Evolutionary conservation across 2,329 filamentous ascomycete genomes (phyloP), one percentile per base, ranked within the genome.

Genomic region (Rhinocladiella similis): DNA sequence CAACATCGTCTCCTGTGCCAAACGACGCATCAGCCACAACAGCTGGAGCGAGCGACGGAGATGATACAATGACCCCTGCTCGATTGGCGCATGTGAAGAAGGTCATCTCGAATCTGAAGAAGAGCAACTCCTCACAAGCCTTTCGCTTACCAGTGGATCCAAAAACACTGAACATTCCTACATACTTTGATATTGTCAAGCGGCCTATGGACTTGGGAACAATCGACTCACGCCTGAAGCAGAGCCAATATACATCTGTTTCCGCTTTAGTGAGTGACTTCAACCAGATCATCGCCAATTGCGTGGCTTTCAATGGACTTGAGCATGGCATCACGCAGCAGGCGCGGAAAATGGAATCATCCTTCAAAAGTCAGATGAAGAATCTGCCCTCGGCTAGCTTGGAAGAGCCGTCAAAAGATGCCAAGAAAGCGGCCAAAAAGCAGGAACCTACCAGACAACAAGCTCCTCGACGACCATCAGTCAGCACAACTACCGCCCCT

Each of bases 191-290:
- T 1, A 78, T 87, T 35, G 85, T 97, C 64, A 83, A 85, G 36
- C 81, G 87, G 27, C 92, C 92, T 0, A 92, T 96, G 79, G 93
- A 97, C 71, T 81, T 99, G 36, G 80, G 82, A 38, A 87, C 87
- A 9, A 89, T 99, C 67, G 93, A 97, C 68, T 79, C 81, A 50
- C 92, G 89, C 63, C 73, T 97, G 35, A 90, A 90, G 67, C 80
- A 84, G 27, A 81, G 83, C 50, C 74, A 80, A 47, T 97, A 97
- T 70, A 67, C 73, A 7, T 85, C 82, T 5, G 80, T 91, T n/a
- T 83, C 86, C 49, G 85, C 85, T 3, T 87, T 96, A 68, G 84
- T 86, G 65, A 77, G 80, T 45, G 91, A 96, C 66, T 81, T 97
- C 50, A 77, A 86, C 29, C 79, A 91, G 52, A 88, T 99, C 70